Percentiles rank a stretch among this genome's conserved stretches.
Conservation (phyloP, 169 alveolate genomes). For the Plasmodium gallinaceum region DNA sequence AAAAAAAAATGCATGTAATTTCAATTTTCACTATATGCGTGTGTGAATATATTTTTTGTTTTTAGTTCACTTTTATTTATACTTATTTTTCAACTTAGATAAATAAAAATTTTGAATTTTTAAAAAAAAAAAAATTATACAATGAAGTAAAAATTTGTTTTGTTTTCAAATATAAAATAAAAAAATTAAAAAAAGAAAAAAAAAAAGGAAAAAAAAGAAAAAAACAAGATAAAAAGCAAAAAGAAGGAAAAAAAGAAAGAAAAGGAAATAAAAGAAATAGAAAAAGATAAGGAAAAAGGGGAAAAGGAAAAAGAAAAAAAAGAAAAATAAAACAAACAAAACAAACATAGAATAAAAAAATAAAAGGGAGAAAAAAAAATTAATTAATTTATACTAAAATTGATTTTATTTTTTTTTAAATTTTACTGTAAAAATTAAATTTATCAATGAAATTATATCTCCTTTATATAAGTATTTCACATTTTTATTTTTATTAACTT, state of each 20-base stretch:
- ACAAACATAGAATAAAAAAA: background rate
- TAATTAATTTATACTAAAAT: no score
- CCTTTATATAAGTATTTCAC: conserved; percentile 4
- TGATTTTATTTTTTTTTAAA: no score
- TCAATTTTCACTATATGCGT: conserved; percentile 14
- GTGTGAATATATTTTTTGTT: conserved; percentile 35
- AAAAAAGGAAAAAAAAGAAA: background rate
- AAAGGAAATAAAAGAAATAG: conserved; percentile 7
- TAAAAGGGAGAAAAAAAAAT: background rate
- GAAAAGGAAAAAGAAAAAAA: background rate
- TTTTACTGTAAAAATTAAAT: background rate
- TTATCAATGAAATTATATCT: conserved; percentile 5
- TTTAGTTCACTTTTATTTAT: conserved; percentile 15
- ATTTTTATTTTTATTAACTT: conserved; percentile 26
- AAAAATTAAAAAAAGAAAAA: conserved; percentile 22
- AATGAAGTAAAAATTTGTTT: conserved; percentile 18
- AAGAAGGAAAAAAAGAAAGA: conserved; percentile 16
- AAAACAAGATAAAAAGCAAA: background rate
- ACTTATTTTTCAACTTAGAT: conserved; percentile 7
- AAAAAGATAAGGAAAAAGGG: background rate
- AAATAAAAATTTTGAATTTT: conserved; percentile 9
- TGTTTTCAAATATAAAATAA: background rate
- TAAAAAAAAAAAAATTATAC: conserved; percentile 14
- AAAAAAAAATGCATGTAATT: conserved; percentile 17
- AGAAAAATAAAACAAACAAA: background rate